Conservation (phyloP, 2,329 filamentous ascomycete species). For the Clarireedia monteithiana region DNA sequence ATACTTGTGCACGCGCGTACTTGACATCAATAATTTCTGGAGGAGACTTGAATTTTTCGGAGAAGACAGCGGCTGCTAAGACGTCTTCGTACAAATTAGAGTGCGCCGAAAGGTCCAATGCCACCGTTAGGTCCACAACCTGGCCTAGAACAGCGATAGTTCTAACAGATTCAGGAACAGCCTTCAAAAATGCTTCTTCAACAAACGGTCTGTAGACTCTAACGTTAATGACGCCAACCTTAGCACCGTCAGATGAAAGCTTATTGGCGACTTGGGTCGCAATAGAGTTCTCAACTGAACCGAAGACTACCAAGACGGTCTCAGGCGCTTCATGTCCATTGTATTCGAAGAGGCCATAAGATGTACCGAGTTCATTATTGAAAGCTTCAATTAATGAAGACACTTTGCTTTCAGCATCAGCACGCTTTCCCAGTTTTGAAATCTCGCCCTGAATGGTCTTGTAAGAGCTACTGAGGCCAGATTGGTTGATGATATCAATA, state of each 20-base stretch:
- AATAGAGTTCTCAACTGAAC: conserved; percentile 82
- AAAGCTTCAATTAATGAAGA: conserved; percentile 63
- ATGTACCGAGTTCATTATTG: conserved; percentile 87
- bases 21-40: conserved; percentile 76
- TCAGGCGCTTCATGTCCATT: conserved; percentile 73
- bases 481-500: conserved; percentile 71
- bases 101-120: conserved; percentile 66
- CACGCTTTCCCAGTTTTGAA: conserved; percentile 58
- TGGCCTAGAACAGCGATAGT: conserved; percentile 84
- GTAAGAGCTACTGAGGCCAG: conserved; percentile 62
- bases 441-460: conserved; percentile 55
- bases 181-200: conserved; percentile 84
- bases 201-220: conserved; percentile 92
- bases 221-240: conserved; percentile 83
- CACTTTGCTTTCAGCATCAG: conserved; percentile 66
- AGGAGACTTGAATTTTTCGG: conserved; percentile 52
- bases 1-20: conserved; percentile 62
- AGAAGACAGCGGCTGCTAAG: conserved; percentile 75
- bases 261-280: conserved; percentile 71
- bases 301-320: conserved; percentile 83
- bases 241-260: conserved; percentile 63
- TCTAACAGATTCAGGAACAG: conserved; percentile 66
- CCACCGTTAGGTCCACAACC: conserved; percentile 64
- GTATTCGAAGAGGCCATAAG: conserved; percentile 93
- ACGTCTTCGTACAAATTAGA: conserved; percentile 93